Base-by-base conservation (phyloP, 176 grass and related monocot genomes). In the Bromus sterilis region DNA sequence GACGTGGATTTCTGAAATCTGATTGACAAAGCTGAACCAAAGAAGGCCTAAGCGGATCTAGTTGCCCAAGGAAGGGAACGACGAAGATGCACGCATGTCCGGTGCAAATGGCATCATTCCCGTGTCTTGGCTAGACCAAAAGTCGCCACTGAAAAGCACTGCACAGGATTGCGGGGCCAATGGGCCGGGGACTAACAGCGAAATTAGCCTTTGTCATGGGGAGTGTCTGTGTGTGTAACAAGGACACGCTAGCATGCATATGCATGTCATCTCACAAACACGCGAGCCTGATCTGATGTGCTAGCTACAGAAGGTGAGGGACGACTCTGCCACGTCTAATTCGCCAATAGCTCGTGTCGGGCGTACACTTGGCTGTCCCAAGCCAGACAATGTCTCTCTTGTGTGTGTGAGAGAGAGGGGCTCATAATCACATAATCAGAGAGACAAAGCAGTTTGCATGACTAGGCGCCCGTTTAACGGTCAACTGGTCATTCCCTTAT, bases 51-150 rank as follows among this genome's bases (percentile, higher is more conserved):
- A n/a, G n/a, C n/a, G n/a, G n/a, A 31, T 18, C 34, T 10, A 29
- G 16, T 20, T 13, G 1, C 51, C 34, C 35, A 16, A 32, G 1
- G 53, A 16, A 61, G 15, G 58, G 58, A 26, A 30, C 58, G 25
- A 14, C 23, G 36, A 29, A 8, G 58, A n/a, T n/a, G n/a, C n/a
- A n/a, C n/a, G n/a, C 41, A 43, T 66, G 86, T 58, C 46, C 35
- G 56, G 44, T 28, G 78, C 74, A 82, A 82, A 78, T 57, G 56
- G 66, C 79, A 74, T 86, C 37, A 80, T 75, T 80, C 87, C 49
- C 9, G 32, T 67, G 60, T 64, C 82, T 65, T 68, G 46, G 68
- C 62, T 74, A 83, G 86, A 87, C 86, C 87, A 73, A 89, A 89
- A 82, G 83, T 78, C 35, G 36, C 43, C 71, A 43, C 82, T 77